phyloP scores from a whole-genome alignment of 257 asterid genomes.

The Scutellaria minor region DNA sequence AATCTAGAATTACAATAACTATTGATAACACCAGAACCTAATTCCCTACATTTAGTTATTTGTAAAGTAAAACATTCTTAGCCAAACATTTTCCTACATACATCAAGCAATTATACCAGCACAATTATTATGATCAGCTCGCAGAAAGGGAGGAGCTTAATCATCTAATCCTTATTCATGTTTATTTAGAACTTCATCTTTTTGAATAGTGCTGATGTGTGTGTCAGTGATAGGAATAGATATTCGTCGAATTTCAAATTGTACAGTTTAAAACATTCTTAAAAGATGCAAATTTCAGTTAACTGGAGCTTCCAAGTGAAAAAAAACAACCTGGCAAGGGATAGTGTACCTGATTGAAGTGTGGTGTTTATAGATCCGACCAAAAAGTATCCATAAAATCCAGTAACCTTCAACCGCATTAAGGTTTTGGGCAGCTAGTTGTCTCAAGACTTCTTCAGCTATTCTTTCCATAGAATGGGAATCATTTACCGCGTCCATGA shows the following conservation, averaged over 20 bases:
- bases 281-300: background rate
- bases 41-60: background rate
- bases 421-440: conserved; percentile 63
- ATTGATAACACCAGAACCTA: background rate
- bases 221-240: background rate
- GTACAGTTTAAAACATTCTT: conserved; percentile 5
- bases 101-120: conserved; percentile 3
- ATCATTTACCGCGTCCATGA: conserved; percentile 81
- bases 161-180: conserved; percentile 22
- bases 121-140: conserved; percentile 32
- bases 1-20: background rate
- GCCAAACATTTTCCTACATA: background rate
- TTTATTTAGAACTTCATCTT: conserved; percentile 5
- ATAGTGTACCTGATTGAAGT: conserved; percentile 61
- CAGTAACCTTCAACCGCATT: conserved; percentile 83
- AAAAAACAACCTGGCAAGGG: conserved; percentile 13
- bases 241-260: background rate
- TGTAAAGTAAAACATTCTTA: background rate
- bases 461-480: conserved; percentile 86
- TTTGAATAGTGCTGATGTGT: conserved; percentile 8
- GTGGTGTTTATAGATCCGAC: conserved; percentile 52
- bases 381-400: conserved; percentile 82
- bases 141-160: conserved; percentile 15
- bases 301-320: background rate
- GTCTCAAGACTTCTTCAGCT: conserved; percentile 82